Base-by-base conservation (phyloP, 768 basidiomycete species). In the Leccinum incarnatum region DNA sequence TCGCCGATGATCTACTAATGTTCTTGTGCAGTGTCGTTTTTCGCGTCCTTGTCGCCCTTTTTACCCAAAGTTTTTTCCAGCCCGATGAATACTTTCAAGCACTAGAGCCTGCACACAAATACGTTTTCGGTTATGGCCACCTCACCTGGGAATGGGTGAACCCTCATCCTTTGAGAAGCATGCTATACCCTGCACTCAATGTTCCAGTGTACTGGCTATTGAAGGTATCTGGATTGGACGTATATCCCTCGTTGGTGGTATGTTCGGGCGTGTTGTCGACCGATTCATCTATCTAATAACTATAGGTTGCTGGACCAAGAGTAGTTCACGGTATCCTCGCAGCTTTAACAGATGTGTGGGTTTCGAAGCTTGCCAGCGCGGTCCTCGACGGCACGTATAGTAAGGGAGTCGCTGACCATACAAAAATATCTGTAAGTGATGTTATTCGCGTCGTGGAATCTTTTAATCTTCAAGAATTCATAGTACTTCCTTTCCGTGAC, bases 21-120 rank as follows among this genome's bases (percentile, higher is more conserved):
- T 63, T 71, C 45, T 17, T 68, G 36, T 59, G 80, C 53, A 77
- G 82, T n/a, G 56, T 87, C 30, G 55, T 65, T 21, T 67, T 85
- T 62, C 85, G 91, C 49, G 71, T 90, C 53, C 58, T 75, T 8
- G 76, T 91, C 48, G 88, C 92, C 0, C 69, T 95, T 32, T 74
- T 76, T 42, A 95, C 93, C 0, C 80, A 81, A 55, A 93, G 95
- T 4, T 91, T 89, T 76, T 98, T 98, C 71, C 95, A 98, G 71
- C 95, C 97, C 9, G 97, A 99, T 73, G 97, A 98, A 74, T 96
- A 91, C 73, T 98, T 89, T 66, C 97, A 99, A 70, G 83, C 94
- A 6, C 81, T 98, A 47, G 97, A 99, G 70, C 89, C 92, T 49
- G 97, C 97, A 0, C 91, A 98, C 71, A 80, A 80, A 56, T 74